Percentiles rank a stretch among this genome's conserved stretches.
phyloP scores from a whole-genome alignment of 306 rosid species.

The Carpinus viminea region DNA sequence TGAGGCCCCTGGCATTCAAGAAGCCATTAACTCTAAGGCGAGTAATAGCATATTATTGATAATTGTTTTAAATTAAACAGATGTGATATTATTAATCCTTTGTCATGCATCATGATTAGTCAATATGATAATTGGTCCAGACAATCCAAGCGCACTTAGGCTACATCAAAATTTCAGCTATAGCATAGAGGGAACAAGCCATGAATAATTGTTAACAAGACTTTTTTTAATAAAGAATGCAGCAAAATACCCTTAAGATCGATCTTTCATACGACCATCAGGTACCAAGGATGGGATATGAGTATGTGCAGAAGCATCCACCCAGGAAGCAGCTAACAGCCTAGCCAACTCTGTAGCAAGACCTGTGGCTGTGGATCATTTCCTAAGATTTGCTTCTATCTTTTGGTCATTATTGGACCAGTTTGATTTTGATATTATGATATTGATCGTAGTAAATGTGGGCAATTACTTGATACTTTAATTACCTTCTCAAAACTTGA shows the following conservation, averaged over 20 bases:
- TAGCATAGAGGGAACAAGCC: background rate
- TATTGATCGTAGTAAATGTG: background rate
- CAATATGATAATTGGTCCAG: background rate
- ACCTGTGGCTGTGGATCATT: conserved; percentile 48
- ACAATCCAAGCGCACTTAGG: background rate
- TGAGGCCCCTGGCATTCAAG: conserved; percentile 72
- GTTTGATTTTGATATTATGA: background rate
- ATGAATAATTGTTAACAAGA: conserved; percentile 10
- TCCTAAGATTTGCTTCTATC: conserved; percentile 40
- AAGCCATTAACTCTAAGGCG: conserved; percentile 63
- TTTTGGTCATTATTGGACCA: background rate
- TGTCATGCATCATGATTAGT: background rate
- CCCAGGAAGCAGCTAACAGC: conserved; percentile 68
- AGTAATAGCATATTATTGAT: conserved; percentile 38
- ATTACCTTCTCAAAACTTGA: too few species aligned
- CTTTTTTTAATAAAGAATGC: conserved; percentile 32
- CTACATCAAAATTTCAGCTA: too few species aligned
- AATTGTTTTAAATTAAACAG: background rate
- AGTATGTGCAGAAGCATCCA: conserved; percentile 82
- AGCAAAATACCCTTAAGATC: conserved; percentile 67
- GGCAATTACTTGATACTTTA: background rate
- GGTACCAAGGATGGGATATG: conserved; percentile 93
- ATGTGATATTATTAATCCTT: background rate
- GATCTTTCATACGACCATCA: conserved; percentile 89
- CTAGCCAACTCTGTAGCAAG: conserved; percentile 48